Evolutionary conservation across 1,284 basidiomycete genomes (phyloP).

Genomic region (Moniliophthora roreri): DNA sequence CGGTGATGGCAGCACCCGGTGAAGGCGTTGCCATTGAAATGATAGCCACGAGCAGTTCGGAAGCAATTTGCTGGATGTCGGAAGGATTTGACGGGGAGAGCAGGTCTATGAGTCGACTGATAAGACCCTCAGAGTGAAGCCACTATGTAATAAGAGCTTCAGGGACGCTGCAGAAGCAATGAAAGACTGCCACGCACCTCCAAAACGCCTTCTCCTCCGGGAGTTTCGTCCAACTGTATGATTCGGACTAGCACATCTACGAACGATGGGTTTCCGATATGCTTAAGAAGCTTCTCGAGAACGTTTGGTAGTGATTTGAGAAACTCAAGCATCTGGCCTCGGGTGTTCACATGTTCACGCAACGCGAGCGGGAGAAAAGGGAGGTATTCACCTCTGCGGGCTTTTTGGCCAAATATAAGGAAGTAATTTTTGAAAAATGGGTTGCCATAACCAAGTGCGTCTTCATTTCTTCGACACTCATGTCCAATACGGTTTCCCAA

Average conservation of each 20-base stretch:
- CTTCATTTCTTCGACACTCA: conserved; percentile 77
- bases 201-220: conserved; percentile 82
- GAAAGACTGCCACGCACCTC: conserved; percentile 60
- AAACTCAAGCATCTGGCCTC: conserved; percentile 85
- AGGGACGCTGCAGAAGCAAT: conserved; percentile 23
- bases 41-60: conserved; percentile 93
- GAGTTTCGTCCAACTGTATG: conserved; percentile 88
- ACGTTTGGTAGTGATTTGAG: conserved; percentile 84
- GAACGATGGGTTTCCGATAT: conserved; percentile 89
- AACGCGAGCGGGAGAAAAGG: conserved; percentile 23
- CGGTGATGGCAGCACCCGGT: conserved; percentile 62
- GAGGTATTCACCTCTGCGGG: conserved; percentile 75
- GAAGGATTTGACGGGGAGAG: conserved; percentile 79
- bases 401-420: conserved; percentile 84
- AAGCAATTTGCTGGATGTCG: conserved; percentile 85
- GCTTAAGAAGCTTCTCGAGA: conserved; percentile 81
- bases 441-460: conserved; percentile 75
- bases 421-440: conserved; percentile 88
- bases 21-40: conserved; percentile 94
- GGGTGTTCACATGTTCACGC: conserved; percentile 27
- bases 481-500: conserved; percentile 91
- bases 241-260: conserved; percentile 92
- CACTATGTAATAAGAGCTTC: conserved; percentile 53
- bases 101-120: conserved; percentile 79
- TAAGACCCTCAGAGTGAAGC: conserved; percentile 85